Evolutionary conservation across 75 land plant species (phyloP).

Genomic region (Chamaecyparis obtusa): DNA sequence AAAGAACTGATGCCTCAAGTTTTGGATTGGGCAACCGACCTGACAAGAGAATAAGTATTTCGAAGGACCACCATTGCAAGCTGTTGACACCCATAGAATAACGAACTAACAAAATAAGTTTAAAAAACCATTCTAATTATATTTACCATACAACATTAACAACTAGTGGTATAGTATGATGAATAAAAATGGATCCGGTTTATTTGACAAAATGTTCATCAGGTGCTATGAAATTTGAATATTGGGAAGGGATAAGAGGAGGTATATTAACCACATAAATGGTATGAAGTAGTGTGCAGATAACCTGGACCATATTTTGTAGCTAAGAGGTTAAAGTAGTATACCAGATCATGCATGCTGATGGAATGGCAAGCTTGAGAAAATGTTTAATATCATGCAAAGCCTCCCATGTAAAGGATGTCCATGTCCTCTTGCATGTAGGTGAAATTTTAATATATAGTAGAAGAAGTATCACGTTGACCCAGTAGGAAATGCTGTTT

Average conservation of each 20-base stretch:
- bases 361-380: conserved; percentile 70
- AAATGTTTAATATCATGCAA: conserved; percentile 43
- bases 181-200: not conserved
- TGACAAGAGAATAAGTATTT: conserved; percentile 52
- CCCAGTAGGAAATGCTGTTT: conserved; percentile 62
- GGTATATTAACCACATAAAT: not conserved
- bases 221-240: not conserved
- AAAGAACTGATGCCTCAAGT: conserved; percentile 60
- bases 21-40: conserved; percentile 76
- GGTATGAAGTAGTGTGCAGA: not conserved
- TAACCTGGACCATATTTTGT: not conserved
- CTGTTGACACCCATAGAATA: conserved; percentile 25
- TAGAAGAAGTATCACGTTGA: conserved; percentile 41
- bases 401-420: conserved; percentile 59
- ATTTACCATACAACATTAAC: not conserved
- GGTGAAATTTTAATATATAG: conserved; percentile 55
- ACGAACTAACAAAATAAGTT: not conserved
- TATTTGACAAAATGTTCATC: not conserved
- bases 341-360: conserved; percentile 87
- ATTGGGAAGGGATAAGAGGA: not conserved
- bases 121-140: not conserved
- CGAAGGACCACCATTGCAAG: conserved; percentile 75
- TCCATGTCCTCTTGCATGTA: conserved; percentile 62
- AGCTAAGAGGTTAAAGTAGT: not conserved
- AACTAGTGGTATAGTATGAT: no score